Evolutionary conservation across 805 yeast genomes (phyloP).

Genomic region (Scheffersomyces coipomensis): DNA sequence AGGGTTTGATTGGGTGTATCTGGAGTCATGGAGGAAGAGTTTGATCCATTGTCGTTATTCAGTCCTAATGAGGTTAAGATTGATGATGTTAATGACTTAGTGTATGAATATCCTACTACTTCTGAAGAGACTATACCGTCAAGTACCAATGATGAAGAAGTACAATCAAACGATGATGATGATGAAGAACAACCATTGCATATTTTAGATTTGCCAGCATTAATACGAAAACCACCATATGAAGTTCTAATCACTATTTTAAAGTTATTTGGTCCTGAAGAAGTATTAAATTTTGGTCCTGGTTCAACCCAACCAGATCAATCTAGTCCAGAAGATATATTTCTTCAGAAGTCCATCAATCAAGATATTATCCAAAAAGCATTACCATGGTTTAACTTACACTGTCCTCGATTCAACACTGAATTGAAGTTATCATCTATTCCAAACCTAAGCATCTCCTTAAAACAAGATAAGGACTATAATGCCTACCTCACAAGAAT

Average conservation of each 20-base stretch:
- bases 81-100: too few species aligned
- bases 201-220: constrained; percentile 57
- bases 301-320: background rate
- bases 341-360: constrained; percentile 33
- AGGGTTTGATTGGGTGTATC: too few species aligned
- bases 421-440: constrained; percentile 18
- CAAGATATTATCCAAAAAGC: constrained; percentile 19
- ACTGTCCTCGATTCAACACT: constrained; percentile 32
- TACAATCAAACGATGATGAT: constrained; percentile 16
- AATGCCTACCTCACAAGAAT: constrained; percentile 50
- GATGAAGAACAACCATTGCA: constrained; percentile 41
- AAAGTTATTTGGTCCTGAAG: constrained; percentile 46
- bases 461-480: constrained; percentile 32
- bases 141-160: constrained; percentile 2
- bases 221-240: constrained; percentile 46
- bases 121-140: too few species aligned
- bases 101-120: too few species aligned
- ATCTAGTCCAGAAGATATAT: constrained; percentile 14
- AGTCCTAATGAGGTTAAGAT: constrained; percentile 19
- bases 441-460: constrained; percentile 23
- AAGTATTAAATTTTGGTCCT: constrained; percentile 49
- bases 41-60: constrained; percentile 42
- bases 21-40: constrained; percentile 23
- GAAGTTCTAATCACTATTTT: constrained; percentile 45
- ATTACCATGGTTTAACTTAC: constrained; percentile 43